Percentiles rank a stretch among this genome's conserved stretches.
These are phyloP conservation scores for Pseudogymnoascus sp. DNA, from an alignment of 2,329 filamentous ascomycete species.

Conservation along the genomic window DNA sequence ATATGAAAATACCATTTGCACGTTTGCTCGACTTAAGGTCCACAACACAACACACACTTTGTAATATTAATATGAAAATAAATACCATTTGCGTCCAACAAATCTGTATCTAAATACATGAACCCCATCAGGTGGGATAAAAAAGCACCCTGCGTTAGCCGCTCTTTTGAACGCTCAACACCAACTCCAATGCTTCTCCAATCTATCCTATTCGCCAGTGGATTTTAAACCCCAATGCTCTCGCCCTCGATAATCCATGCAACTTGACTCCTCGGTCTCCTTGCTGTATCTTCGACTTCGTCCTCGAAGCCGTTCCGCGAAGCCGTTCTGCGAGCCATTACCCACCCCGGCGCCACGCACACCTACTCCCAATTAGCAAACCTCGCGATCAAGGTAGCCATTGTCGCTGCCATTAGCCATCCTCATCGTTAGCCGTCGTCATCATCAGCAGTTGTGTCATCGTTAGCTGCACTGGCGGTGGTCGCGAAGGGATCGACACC, in stretches of 20 bases:
- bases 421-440: background rate
- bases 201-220: background rate
- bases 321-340: background rate
- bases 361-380: background rate
- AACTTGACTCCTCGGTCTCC: background rate
- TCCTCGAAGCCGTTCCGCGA: background rate
- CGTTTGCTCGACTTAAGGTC: background rate
- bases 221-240: background rate
- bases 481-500: constrained; percentile 3
- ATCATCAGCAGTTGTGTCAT: background rate
- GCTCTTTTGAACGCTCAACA: constrained; percentile 4
- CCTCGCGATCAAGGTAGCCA: background rate
- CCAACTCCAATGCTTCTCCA: background rate
- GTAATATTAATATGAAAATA: background rate
- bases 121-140: background rate
- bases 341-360: background rate
- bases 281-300: background rate
- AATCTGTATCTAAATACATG: constrained; percentile 1
- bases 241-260: background rate
- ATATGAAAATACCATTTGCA: background rate
- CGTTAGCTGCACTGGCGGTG: background rate
- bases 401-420: background rate
- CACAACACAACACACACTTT: background rate
- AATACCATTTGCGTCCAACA: background rate
- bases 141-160: constrained; percentile 2